Evolutionary conservation across 2,329 filamentous ascomycete species (phyloP).

Genomic region (Meredithiella fracta): DNA sequence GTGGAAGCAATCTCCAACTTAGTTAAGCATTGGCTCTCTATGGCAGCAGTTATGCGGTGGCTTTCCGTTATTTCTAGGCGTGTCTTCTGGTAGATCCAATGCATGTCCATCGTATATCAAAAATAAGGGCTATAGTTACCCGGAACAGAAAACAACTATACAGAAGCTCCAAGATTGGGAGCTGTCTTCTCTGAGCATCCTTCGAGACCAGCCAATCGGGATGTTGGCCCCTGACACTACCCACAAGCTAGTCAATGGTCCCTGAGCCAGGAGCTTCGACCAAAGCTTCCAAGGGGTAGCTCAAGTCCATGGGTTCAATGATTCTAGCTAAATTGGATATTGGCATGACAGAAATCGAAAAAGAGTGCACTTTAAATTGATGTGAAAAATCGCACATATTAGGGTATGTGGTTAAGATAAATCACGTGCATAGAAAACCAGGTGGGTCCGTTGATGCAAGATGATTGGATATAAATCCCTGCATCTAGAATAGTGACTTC

Average conservation of each 20-base stretch:
- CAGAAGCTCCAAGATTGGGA: not conserved
- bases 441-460: not conserved
- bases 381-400: too few relatives aligned
- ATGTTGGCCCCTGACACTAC: not conserved
- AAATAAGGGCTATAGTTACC: not conserved
- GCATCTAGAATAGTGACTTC: not conserved
- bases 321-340: not conserved
- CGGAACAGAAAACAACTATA: not conserved
- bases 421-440: not conserved
- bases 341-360: not conserved
- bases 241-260: not conserved
- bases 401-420: not conserved
- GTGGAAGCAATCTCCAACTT: too few relatives aligned
- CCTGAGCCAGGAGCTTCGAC: constrained; percentile 1
- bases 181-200: not conserved
- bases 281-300: not conserved
- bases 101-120: not conserved
- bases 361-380: too few relatives aligned
- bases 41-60: too few relatives aligned
- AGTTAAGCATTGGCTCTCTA: too few relatives aligned
- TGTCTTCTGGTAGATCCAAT: too few relatives aligned
- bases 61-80: too few relatives aligned
- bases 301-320: not conserved
- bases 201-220: not conserved
- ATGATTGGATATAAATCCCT: not conserved